Base-by-base conservation (phyloP, 495 filamentous ascomycete species). In the Penicillium waksmanii region DNA sequence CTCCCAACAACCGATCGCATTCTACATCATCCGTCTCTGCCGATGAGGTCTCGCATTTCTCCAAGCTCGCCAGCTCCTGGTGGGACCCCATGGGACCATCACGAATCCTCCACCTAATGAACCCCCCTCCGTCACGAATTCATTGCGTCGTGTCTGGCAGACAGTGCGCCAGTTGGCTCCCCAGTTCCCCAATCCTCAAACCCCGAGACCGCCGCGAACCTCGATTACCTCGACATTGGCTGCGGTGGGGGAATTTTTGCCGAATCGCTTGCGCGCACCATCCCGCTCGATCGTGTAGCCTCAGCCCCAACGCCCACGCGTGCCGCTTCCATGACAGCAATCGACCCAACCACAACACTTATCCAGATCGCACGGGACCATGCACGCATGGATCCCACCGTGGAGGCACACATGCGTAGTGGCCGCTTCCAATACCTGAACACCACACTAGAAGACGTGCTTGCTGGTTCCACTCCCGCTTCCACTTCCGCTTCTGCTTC, bases 221-320 rank as follows among this genome's bases (percentile, higher is more conserved):
- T 93, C 4, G 76, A 83, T 48, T 96, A 92, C 74, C 88, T 98
- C 35, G 96, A 98, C 74, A 84, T 98, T 52, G 95, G 95, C 67
- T 98, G 96, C 74, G 95, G 95, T 59, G 95, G 92, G 23, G 95
- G 95, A 49, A 98, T 98, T 73, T 96, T 98, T 69, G 90, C 93
- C 51, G 95, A 98, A 67, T 90, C 87, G 3, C 90, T 95, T 8
- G 93, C 96, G 4, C 85, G 95, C n/a, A 80, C 74, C 7, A 77
- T 84, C 51, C 75, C 71, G 1, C 46, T 60, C 23, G 61, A 66
- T 17, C 74, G 91, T 17, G 67, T 80, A 5, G 72, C 70, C 5
- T 85, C 84, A 0, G 60, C 68, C 2, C 79, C 77, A 34, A 75
- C 77, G 10, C 79, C 90, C 42, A 80, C 85, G 6, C 79, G 75